Evolutionary conservation across 495 filamentous ascomycete genomes (phyloP).

Genomic region (Mycothermus thermophilus): DNA sequence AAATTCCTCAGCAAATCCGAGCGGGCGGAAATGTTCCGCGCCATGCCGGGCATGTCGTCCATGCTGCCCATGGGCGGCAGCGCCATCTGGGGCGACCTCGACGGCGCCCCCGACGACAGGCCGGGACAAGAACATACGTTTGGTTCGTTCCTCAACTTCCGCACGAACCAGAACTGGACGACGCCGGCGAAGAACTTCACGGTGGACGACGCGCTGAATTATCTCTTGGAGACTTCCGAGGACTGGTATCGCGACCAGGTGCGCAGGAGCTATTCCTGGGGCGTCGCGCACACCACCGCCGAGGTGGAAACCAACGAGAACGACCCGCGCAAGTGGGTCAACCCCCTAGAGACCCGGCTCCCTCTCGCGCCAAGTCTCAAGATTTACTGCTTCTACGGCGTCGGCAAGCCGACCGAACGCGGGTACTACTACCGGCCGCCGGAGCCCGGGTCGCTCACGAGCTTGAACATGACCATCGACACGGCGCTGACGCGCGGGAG

Average conservation of each 20-base stretch:
- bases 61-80: slow-evolving; percentile 96
- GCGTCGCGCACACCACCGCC: slow-evolving; percentile 63
- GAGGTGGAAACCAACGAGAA: slow-evolving; percentile 82
- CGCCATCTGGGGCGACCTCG: slow-evolving; percentile 82
- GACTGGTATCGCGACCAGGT: slow-evolving; percentile 72
- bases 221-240: slow-evolving; percentile 63
- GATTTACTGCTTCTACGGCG: slow-evolving; percentile 95
- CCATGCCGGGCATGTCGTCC: slow-evolving; percentile 90
- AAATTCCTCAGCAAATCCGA: slow-evolving; percentile 86
- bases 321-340: slow-evolving; percentile 77
- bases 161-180: slow-evolving; percentile 41
- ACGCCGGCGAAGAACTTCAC: slow-evolving; percentile 60
- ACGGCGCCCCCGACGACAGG: slow-evolving; percentile 79
- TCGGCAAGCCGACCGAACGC: slow-evolving; percentile 82
- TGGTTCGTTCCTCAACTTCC: slow-evolving; percentile 79
- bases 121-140: slow-evolving; percentile 57
- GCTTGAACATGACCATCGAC: slow-evolving; percentile 82
- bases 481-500: slow-evolving; percentile 46
- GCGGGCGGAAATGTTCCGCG: slow-evolving; percentile 83
- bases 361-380: slow-evolving; percentile 83
- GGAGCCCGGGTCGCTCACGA: slow-evolving; percentile 43
- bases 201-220: slow-evolving; percentile 57
- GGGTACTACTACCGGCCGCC: slow-evolving; percentile 82
- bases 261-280: slow-evolving; percentile 64
- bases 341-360: slow-evolving; percentile 81